These are phyloP conservation scores for Fomitopsis schrenkii DNA, from an alignment of 1,284 basidiomycete genomes.

Conservation along the genomic window DNA sequence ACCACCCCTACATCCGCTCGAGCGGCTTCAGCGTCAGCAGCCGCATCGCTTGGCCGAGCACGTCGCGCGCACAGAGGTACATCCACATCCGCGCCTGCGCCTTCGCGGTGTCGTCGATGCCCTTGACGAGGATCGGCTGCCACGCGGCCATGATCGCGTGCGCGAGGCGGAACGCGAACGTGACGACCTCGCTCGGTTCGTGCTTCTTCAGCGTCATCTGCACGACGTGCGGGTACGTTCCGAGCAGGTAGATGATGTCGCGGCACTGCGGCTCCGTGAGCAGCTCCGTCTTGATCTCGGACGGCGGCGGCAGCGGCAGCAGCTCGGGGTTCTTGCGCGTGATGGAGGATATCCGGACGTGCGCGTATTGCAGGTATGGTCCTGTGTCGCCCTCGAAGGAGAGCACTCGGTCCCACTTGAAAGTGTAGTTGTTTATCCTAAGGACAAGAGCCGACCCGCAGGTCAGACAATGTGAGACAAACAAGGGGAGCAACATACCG, in stretches of 20 bases:
- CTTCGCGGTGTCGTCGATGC: slow-evolving; percentile 27
- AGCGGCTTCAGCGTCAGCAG: slow-evolving; percentile 86
- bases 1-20: slow-evolving; percentile 77
- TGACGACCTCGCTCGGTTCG: slow-evolving; percentile 90
- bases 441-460: not conserved
- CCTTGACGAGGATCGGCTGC: slow-evolving; percentile 55
- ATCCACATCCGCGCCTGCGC: slow-evolving; percentile 90
- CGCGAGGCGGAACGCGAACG: slow-evolving; percentile 71
- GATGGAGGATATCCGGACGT: slow-evolving; percentile 92
- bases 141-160: slow-evolving; percentile 87
- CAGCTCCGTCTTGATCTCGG: slow-evolving; percentile 65
- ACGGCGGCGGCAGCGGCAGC: slow-evolving; percentile 68
- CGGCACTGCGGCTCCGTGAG: slow-evolving; percentile 76
- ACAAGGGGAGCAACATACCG: slow-evolving; percentile 43
- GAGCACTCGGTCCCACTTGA: slow-evolving; percentile 94
- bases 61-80: slow-evolving; percentile 86
- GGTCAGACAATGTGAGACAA: too few relatives aligned
- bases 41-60: slow-evolving; percentile 83
- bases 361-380: slow-evolving; percentile 94
- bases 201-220: slow-evolving; percentile 80
- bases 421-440: slow-evolving; percentile 96
- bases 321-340: slow-evolving; percentile 92
- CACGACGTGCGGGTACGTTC: slow-evolving; percentile 89
- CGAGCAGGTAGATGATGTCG: slow-evolving; percentile 85
- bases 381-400: slow-evolving; percentile 98